A percentile compares a stretch with the other conserved stretches of the same genome.
phyloP scores from a whole-genome alignment of 2,329 filamentous ascomycete species.

The Macrophomina phaseolina region DNA sequence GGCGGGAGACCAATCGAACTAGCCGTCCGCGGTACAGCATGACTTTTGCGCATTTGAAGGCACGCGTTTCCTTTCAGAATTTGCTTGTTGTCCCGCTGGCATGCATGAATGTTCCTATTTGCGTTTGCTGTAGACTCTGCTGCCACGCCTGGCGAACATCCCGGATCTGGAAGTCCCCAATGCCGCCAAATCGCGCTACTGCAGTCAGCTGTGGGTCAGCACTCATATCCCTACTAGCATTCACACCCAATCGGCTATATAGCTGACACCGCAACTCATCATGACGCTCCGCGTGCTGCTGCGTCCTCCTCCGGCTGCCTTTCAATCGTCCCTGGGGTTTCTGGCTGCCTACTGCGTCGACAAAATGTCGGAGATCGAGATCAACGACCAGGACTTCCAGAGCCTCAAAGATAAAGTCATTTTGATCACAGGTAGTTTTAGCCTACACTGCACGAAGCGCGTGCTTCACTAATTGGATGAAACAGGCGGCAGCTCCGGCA shows the following conservation, averaged over 20 bases:
- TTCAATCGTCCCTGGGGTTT: too few relatives aligned
- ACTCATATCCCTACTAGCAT: background rate
- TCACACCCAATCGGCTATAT: background rate
- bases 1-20: too few relatives aligned
- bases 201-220: background rate
- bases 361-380: conserved; percentile 53
- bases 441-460: background rate
- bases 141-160: background rate
- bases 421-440: conserved; percentile 56
- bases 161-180: background rate
- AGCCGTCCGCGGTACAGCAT: too few relatives aligned
- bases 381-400: conserved; percentile 52
- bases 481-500: conserved; percentile 63
- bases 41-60: too few relatives aligned
- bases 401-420: conserved; percentile 57
- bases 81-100: too few relatives aligned
- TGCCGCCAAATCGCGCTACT: background rate
- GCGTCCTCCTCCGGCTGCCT: too few relatives aligned
- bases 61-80: too few relatives aligned
- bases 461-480: too few relatives aligned
- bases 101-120: too few relatives aligned
- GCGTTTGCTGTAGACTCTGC: too few relatives aligned
- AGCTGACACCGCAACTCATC: too few relatives aligned
- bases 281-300: background rate
- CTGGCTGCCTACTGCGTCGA: background rate